Evolutionary conservation across 2,329 filamentous ascomycete genomes (phyloP), one percentile per base, ranked within the genome.

Genomic region (Ilyonectria sp.): DNA sequence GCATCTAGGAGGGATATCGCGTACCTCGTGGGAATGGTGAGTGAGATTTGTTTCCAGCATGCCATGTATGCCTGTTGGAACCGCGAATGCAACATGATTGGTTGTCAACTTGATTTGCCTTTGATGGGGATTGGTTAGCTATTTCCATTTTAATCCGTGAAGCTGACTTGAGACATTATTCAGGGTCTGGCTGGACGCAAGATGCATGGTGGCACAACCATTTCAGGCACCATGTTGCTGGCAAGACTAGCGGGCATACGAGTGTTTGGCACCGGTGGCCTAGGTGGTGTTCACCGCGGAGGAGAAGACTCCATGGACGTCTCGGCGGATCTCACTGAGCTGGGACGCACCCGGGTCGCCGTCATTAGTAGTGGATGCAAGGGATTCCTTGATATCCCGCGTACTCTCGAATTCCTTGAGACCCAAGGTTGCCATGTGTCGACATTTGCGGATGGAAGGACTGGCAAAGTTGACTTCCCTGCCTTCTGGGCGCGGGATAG

Each of bases 401-500:
- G 94, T 59, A 99, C 96, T 0, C 86, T 99, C 6, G 96, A 99
- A 83, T 87, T 86, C 73, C 84, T 92, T 21, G 90, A 92, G 79
- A 91, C 90, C 0, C 89, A 92, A 77, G 93, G 93, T 10, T 94
- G 94, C 23, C 87, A 92, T 43, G 94, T 98, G 1, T 93, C 91
- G 4, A 98, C 96, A 2, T 99, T 98, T 83, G 91, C 94, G 26
- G 94, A 97, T 80, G 94, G 93, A 1, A 88, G 93, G 43, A 81
- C 83, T 29, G 92, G 90, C 2, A 82, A 87, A 6, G 88, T 98
- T 46, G 92, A 97, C 75, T 96, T 98, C 75, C 96, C 96, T 1
- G 94, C 93, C 0, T 99, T 99, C 80, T 99, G 93, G 88, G 93
- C 93, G 0, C 86, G 95, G 46, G 94, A 98, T 47, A 98, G 95